A percentile compares a stretch with the other conserved stretches of the same genome.
Evolutionary conservation across 345 rosid species (phyloP).

Genomic region (Populus euphratica): DNA sequence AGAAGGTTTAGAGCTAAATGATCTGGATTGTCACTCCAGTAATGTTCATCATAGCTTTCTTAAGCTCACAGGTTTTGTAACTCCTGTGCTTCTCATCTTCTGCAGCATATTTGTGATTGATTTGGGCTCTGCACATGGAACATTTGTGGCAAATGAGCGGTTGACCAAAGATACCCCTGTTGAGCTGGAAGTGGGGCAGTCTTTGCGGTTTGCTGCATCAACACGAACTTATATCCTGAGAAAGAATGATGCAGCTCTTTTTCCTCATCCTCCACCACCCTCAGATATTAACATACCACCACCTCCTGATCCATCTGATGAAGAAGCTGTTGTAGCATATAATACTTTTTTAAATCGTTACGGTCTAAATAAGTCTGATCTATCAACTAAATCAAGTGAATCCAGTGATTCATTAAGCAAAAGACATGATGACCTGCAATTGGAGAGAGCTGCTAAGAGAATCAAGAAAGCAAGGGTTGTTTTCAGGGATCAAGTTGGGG

Average conservation of each 20-base stretch:
- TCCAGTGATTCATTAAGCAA: conserved; percentile 19
- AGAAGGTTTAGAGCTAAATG: not conserved
- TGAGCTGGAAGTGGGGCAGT: conserved; percentile 74
- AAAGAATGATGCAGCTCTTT: conserved; percentile 81
- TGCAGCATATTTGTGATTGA: conserved; percentile 72
- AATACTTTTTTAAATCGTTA: conserved; percentile 82
- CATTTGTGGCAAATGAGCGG: conserved; percentile 90
- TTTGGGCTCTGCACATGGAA: conserved; percentile 79
- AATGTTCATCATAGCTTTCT: not conserved
- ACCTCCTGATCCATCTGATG: conserved; percentile 75
- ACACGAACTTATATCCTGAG: conserved; percentile 75
- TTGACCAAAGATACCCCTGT: conserved; percentile 63
- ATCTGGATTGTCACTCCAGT: not conserved
- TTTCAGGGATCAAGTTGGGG: conserved; percentile 84
- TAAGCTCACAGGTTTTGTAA: not conserved
- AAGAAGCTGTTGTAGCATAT: conserved; percentile 78
- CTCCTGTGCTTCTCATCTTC: conserved; percentile 7
- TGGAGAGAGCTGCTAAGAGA: conserved; percentile 53
- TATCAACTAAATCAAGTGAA: conserved; percentile 20
- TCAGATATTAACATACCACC: conserved; percentile 69
- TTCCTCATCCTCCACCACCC: conserved; percentile 52
- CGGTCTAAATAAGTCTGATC: conserved; percentile 46
- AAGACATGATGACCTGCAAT: conserved; percentile 25
- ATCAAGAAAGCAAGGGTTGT: conserved; percentile 56
- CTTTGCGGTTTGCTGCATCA: conserved; percentile 89